These are phyloP conservation scores for Trichomonascaceae sp. DNA, from an alignment of 1,139 yeast genomes.

Conservation along the genomic window DNA sequence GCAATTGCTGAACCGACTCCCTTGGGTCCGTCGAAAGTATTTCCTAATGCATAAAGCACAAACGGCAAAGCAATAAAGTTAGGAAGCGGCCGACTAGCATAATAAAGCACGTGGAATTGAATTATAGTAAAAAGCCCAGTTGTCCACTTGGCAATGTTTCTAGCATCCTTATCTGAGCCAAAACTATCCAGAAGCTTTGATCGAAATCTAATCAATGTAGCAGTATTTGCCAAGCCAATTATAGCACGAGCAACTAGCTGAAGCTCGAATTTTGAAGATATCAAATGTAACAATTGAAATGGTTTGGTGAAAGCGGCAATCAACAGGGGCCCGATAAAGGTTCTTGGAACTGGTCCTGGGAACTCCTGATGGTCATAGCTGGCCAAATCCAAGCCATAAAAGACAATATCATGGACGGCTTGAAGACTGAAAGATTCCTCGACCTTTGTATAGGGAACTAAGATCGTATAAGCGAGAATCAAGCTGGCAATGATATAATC, in stretches of 20 bases:
- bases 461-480: constrained; percentile 35
- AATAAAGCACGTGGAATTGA: constrained; percentile 76
- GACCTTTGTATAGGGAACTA: constrained; percentile 83
- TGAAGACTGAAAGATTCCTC: constrained; percentile 92
- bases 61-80: constrained; percentile 80
- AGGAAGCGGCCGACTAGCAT: constrained; percentile 77
- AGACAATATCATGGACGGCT: constrained; percentile 77
- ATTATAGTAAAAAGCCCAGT: constrained; percentile 45
- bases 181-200: constrained; percentile 13
- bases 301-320: constrained; percentile 43
- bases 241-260: constrained; percentile 38
- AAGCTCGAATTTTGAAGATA: constrained; percentile 27
- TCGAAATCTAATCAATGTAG: constrained; percentile 26
- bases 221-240: constrained; percentile 30
- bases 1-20: constrained; percentile 40
- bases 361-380: constrained; percentile 67
- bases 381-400: constrained; percentile 45
- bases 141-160: constrained; percentile 42
- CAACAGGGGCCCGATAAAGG: constrained; percentile 69
- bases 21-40: constrained; percentile 1
- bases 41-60: constrained; percentile 41
- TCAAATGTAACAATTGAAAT: constrained; percentile 25
- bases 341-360: constrained; percentile 87
- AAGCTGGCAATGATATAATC: constrained; percentile 1
- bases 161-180: constrained; percentile 2